Evolutionary conservation across 1,284 basidiomycete species (phyloP).

Genomic region (Exsudoporus floridanus): DNA sequence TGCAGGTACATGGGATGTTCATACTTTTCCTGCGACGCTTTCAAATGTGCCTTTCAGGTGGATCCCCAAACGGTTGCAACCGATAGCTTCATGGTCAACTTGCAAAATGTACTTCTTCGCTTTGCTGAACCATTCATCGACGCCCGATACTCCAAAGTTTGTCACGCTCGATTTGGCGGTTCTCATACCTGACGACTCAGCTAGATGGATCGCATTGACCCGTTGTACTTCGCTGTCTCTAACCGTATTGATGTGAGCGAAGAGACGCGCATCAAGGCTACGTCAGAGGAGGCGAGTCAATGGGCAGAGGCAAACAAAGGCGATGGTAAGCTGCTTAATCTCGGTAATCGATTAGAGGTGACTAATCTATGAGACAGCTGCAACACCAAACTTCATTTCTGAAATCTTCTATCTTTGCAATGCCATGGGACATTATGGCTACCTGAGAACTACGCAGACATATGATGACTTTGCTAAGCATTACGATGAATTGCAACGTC

Average conservation of each 20-base stretch:
- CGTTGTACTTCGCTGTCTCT: slow-evolving; percentile 75
- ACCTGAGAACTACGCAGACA: slow-evolving; percentile 75
- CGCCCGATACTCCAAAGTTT: slow-evolving; percentile 82
- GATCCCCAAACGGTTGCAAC: slow-evolving; percentile 83
- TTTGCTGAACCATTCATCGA: slow-evolving; percentile 99
- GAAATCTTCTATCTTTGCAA: slow-evolving; percentile 90
- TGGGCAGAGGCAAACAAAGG: slow-evolving; percentile 62
- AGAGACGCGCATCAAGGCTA: slow-evolving; percentile 90
- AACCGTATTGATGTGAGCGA: slow-evolving; percentile 75
- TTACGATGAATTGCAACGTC: slow-evolving; percentile 74
- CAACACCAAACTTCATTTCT: slow-evolving; percentile 88
- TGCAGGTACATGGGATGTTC: slow-evolving; percentile 56
- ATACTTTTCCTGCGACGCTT: not conserved
- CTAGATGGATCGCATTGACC: slow-evolving; percentile 90
- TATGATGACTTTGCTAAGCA: slow-evolving; percentile 73
- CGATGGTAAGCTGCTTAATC: slow-evolving; percentile 37
- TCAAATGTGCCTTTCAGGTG: slow-evolving; percentile 48
- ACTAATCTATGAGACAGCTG: slow-evolving; percentile 34
- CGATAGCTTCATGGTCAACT: slow-evolving; percentile 92
- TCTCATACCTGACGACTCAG: slow-evolving; percentile 11
- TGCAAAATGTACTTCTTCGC: slow-evolving; percentile 79
- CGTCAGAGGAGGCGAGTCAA: slow-evolving; percentile 75
- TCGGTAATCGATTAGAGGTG: not conserved
- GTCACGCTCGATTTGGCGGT: slow-evolving; percentile 6
- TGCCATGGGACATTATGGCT: slow-evolving; percentile 84